These are phyloP conservation scores for Agaricales sp. DNA, from an alignment of 1,284 basidiomycete genomes.

Conservation along the genomic window DNA sequence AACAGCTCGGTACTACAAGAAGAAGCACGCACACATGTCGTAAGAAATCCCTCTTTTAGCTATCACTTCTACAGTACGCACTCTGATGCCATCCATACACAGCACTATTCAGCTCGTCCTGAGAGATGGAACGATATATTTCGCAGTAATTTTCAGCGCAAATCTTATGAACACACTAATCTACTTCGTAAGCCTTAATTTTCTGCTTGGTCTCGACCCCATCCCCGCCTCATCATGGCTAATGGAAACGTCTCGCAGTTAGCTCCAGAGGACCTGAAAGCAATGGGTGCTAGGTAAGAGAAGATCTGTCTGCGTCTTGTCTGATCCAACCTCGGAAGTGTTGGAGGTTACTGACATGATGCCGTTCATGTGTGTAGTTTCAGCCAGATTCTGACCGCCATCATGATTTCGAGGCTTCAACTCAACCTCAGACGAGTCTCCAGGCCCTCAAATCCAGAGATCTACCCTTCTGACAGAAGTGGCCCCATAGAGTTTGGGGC, in stretches of 20 bases:
- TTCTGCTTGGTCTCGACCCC: too few relatives aligned
- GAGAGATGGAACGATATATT: conserved; percentile 11
- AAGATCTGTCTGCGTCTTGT: too few relatives aligned
- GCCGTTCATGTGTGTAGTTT: too few relatives aligned
- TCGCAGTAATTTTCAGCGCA: conserved; percentile 9
- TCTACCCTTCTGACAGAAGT: neutral
- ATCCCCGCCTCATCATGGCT: too few relatives aligned
- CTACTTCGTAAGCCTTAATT: conserved; percentile 13
- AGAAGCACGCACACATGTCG: conserved; percentile 4
- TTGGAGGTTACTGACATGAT: too few relatives aligned
- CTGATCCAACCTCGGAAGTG: too few relatives aligned
- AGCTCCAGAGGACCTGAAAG: conserved; percentile 10
- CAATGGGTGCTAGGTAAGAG: conserved; percentile 12
- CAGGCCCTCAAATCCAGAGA: neutral
- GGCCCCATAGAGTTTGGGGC: neutral
- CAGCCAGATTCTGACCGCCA: conserved; percentile 14
- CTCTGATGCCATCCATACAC: neutral
- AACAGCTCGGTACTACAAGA: neutral
- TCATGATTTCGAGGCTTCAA: conserved; percentile 15
- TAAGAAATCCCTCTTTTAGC: neutral
- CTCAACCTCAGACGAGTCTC: conserved; percentile 13
- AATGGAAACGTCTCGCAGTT: too few relatives aligned
- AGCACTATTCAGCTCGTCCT: conserved; percentile 9
- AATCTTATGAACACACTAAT: conserved; percentile 13
- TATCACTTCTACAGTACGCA: too few relatives aligned